These are phyloP conservation scores for Aegilops longissima DNA, from an alignment of 176 grass and related monocot species.

Conservation along the genomic window DNA sequence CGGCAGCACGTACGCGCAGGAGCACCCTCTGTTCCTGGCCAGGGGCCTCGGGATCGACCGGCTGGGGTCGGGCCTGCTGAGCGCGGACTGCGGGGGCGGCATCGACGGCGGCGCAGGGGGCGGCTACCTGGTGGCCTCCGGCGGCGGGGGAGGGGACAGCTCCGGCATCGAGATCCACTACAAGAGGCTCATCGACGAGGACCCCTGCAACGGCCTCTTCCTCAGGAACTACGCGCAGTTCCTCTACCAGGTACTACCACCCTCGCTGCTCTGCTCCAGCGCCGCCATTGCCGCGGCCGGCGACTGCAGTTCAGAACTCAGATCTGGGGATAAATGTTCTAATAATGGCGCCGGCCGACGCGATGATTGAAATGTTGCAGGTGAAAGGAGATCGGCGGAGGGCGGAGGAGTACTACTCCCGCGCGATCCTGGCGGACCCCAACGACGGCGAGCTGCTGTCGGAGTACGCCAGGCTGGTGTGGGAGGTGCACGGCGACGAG, in stretches of 20 bases:
- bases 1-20: slow-evolving; percentile 23
- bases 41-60: slow-evolving; percentile 90
- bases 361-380: neutral
- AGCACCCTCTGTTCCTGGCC: slow-evolving; percentile 73
- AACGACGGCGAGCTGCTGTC: slow-evolving; percentile 83
- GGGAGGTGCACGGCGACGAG: slow-evolving; percentile 76
- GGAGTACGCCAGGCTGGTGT: slow-evolving; percentile 86
- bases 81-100: neutral
- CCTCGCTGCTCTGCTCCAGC: too few species aligned
- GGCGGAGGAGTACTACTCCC: slow-evolving; percentile 96
- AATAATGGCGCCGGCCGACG: neutral
- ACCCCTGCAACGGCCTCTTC: slow-evolving; percentile 78
- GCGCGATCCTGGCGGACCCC: slow-evolving; percentile 72
- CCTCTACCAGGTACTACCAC: slow-evolving; percentile 46
- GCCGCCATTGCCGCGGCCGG: too few species aligned
- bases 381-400: slow-evolving; percentile 53
- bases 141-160: slow-evolving; percentile 43
- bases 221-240: slow-evolving; percentile 79
- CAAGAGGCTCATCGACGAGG: slow-evolving; percentile 84
- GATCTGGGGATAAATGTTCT: neutral
- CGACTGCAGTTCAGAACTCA: neutral
- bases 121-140: slow-evolving; percentile 27
- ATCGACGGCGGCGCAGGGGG: slow-evolving; percentile 14
- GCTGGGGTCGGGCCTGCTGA: slow-evolving; percentile 56
- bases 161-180: slow-evolving; percentile 75